A percentile compares a stretch with the other conserved stretches of the same genome.
phyloP scores from a whole-genome alignment of 2,329 filamentous ascomycete species.

The Talaromyces albobiverticillius region DNA sequence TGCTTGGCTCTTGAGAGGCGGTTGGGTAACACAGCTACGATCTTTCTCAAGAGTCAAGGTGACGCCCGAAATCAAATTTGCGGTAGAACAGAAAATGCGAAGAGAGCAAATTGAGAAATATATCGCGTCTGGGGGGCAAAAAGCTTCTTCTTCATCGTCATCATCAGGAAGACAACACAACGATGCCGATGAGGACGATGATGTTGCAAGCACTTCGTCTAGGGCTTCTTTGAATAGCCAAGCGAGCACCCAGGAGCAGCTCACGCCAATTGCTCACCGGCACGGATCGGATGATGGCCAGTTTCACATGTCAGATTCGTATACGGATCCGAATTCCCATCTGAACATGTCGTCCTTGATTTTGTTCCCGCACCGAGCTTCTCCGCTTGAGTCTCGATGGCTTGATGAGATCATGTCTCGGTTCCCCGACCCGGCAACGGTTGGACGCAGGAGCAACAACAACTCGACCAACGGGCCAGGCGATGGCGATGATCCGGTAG shows the following conservation, averaged over 20 bases:
- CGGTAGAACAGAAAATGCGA: conserved; percentile 70
- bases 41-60: conserved; percentile 89
- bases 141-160: conserved; percentile 23
- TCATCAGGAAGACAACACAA: conserved; percentile 13
- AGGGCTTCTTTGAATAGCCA: conserved; percentile 39
- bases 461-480: not conserved
- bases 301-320: conserved; percentile 30
- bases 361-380: conserved; percentile 73
- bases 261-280: conserved; percentile 34
- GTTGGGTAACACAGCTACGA: conserved; percentile 90
- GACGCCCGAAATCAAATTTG: conserved; percentile 75
- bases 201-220: conserved; percentile 34
- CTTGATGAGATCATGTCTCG: conserved; percentile 47
- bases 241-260: conserved; percentile 34
- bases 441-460: conserved; percentile 7
- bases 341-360: conserved; percentile 62
- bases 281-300: conserved; percentile 25
- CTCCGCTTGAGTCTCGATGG: conserved; percentile 73
- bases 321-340: conserved; percentile 31
- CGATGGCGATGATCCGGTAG: conserved; percentile 25
- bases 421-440: conserved; percentile 29
- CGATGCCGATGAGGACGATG: conserved; percentile 18
- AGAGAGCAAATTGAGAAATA: conserved; percentile 57
- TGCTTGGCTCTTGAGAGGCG: conserved; percentile 86
- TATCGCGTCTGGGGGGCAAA: conserved; percentile 27